Conservation (phyloP, 192 early-diverging fungal genomes). For the Endogone sp. region DNA sequence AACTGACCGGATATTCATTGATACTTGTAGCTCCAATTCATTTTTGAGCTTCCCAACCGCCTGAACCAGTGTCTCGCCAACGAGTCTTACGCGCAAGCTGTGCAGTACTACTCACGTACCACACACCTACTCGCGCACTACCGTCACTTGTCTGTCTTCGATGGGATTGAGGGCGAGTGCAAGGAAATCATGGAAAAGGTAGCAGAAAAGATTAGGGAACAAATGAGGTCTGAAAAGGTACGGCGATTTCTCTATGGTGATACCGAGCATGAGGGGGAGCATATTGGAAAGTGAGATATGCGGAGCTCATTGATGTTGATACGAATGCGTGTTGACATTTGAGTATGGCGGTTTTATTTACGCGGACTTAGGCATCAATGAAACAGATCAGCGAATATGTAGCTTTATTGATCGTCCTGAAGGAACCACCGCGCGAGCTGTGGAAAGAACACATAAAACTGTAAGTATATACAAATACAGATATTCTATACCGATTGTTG, state of each 20-base stretch:
- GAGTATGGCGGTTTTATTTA: too few species aligned
- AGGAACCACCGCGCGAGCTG: slow-evolving; percentile 35
- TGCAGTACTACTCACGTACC: slow-evolving; percentile 69
- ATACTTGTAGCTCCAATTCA: slow-evolving; percentile 65
- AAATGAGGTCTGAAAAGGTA: slow-evolving; percentile 38
- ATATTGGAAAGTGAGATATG: too few species aligned
- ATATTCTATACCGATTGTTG: too few species aligned
- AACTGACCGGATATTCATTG: not conserved
- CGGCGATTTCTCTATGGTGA: too few species aligned
- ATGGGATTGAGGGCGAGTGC: slow-evolving; percentile 77
- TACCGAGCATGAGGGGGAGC: too few species aligned
- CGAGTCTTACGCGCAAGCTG: slow-evolving; percentile 68
- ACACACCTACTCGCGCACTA: slow-evolving; percentile 74
- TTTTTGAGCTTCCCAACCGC: slow-evolving; percentile 81
- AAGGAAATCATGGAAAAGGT: slow-evolving; percentile 73
- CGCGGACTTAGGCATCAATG: slow-evolving; percentile 38
- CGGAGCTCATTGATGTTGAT: not conserved
- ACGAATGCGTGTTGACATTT: too few species aligned
- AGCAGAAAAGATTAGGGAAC: slow-evolving; percentile 50
- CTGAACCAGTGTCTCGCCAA: slow-evolving; percentile 57
- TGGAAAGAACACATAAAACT: slow-evolving; percentile 41
- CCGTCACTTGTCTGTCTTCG: slow-evolving; percentile 70
- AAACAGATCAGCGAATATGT: slow-evolving; percentile 49
- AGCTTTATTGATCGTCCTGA: slow-evolving; percentile 35
- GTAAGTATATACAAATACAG: too few species aligned